These are phyloP conservation scores for Rhizopogon salebrosus DNA, from an alignment of 768 basidiomycete species.

Conservation along the genomic window DNA sequence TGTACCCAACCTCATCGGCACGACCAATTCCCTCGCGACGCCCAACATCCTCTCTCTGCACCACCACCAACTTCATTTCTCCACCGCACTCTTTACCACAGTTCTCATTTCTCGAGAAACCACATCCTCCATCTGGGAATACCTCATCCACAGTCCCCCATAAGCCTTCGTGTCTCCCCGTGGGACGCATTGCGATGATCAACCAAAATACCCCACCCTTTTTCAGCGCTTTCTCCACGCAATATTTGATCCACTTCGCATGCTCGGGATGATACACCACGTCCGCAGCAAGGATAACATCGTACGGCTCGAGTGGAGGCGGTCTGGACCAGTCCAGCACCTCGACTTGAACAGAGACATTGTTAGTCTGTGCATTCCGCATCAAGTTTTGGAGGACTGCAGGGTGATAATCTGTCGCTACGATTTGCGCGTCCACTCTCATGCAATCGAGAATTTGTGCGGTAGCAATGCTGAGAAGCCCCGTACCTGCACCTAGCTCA, in stretches of 20 bases:
- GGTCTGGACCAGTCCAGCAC: constrained; percentile 65
- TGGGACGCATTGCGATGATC: constrained; percentile 63
- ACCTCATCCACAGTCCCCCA: constrained; percentile 48
- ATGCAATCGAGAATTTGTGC: constrained; percentile 39
- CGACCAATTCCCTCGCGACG: constrained; percentile 54
- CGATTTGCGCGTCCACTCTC: constrained; percentile 27
- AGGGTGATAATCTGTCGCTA: constrained; percentile 77
- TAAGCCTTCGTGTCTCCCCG: constrained; percentile 58
- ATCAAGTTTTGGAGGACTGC: constrained; percentile 67
- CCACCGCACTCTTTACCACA: background rate
- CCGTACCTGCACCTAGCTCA: constrained; percentile 85
- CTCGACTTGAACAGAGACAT: constrained; percentile 37
- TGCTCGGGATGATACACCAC: constrained; percentile 72
- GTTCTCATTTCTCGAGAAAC: background rate
- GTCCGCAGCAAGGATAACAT: constrained; percentile 74
- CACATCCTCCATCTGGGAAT: constrained; percentile 31
- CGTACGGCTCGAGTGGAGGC: constrained; percentile 43
- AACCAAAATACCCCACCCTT: constrained; percentile 60
- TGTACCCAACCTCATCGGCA: constrained; percentile 67
- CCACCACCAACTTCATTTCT: constrained; percentile 36
- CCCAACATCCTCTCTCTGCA: constrained; percentile 42
- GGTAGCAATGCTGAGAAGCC: constrained; percentile 68
- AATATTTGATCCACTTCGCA: constrained; percentile 61
- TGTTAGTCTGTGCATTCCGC: constrained; percentile 55
- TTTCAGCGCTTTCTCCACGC: constrained; percentile 48